Percentiles rank a stretch among this genome's conserved stretches.
Conservation (phyloP, 2,329 filamentous ascomycete species). For the Colletotrichum magnum region DNA sequence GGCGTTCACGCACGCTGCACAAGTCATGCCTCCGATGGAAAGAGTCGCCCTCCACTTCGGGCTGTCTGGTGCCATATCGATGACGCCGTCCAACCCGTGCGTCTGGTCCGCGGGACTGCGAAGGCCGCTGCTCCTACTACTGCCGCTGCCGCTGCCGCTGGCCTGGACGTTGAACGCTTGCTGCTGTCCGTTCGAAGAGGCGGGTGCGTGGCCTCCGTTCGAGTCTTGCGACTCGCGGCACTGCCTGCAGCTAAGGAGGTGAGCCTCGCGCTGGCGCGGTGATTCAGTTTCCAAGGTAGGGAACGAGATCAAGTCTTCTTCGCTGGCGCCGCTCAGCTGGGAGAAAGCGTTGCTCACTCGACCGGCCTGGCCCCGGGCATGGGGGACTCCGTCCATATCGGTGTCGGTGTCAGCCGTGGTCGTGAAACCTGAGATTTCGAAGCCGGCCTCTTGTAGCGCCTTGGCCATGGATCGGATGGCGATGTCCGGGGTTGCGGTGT, state of each 20-base stretch:
- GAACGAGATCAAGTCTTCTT: slow-evolving; percentile 42
- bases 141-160: background rate
- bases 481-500: slow-evolving; percentile 54
- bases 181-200: slow-evolving; percentile 6
- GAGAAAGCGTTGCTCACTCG: slow-evolving; percentile 41
- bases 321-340: slow-evolving; percentile 41
- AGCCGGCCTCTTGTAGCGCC: slow-evolving; percentile 70
- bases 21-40: slow-evolving; percentile 82
- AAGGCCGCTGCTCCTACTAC: too few relatives aligned
- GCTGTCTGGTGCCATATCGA: slow-evolving; percentile 20
- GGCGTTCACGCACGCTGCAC: slow-evolving; percentile 75
- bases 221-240: slow-evolving; percentile 49
- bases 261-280: slow-evolving; percentile 45
- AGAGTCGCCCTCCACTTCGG: slow-evolving; percentile 63
- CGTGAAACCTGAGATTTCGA: slow-evolving; percentile 68
- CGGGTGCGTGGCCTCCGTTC: slow-evolving; percentile 3
- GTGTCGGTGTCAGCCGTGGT: slow-evolving; percentile 51
- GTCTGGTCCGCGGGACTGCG: slow-evolving; percentile 6
- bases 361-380: slow-evolving; percentile 40
- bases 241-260: slow-evolving; percentile 60
- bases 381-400: slow-evolving; percentile 44
- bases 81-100: slow-evolving; percentile 10
- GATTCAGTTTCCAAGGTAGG: slow-evolving; percentile 33
- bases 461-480: slow-evolving; percentile 60
- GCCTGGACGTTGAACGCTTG: slow-evolving; percentile 11